A percentile compares a stretch with the other conserved stretches of the same genome.
phyloP scores from a whole-genome alignment of 768 basidiomycete genomes.

The Rickenella mellea region DNA sequence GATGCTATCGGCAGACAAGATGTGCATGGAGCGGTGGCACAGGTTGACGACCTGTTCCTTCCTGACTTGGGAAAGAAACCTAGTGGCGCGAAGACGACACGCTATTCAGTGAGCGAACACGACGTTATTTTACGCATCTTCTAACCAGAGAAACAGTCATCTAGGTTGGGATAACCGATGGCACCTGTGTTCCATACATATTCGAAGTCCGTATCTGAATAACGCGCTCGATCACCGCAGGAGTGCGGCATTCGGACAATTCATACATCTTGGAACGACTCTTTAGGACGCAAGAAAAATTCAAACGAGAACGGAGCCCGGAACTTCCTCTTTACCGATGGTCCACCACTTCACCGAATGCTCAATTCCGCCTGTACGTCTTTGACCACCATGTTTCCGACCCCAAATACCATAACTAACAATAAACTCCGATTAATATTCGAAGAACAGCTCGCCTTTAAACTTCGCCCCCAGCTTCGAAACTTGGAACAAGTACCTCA shows the following conservation, averaged over 20 bases:
- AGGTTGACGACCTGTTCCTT: slow-evolving; percentile 22
- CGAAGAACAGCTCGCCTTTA: too few species aligned
- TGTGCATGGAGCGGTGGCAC: slow-evolving; percentile 29
- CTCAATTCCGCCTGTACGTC: background rate
- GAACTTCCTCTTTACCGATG: slow-evolving; percentile 16
- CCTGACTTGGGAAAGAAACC: slow-evolving; percentile 24
- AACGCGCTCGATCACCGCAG: too few species aligned
- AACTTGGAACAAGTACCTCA: slow-evolving; percentile 39
- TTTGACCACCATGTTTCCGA: too few species aligned
- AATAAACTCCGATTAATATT: too few species aligned
- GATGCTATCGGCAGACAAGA: slow-evolving; percentile 47
- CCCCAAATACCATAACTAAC: too few species aligned
- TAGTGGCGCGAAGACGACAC: slow-evolving; percentile 32
- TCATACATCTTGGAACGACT: slow-evolving; percentile 20
- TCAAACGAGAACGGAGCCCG: slow-evolving; percentile 14
- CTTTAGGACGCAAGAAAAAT: slow-evolving; percentile 20
- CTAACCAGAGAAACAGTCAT: slow-evolving; percentile 33
- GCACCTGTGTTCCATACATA: slow-evolving; percentile 37
- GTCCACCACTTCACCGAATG: slow-evolving; percentile 14
- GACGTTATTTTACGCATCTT: background rate
- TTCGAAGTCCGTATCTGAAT: background rate
- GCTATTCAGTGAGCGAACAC: slow-evolving; percentile 33
- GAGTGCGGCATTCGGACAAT: too few species aligned
- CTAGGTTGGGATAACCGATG: slow-evolving; percentile 64
- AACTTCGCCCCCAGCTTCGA: background rate